Conservation (phyloP, 306 rosid species). For the Boehmeria nivea region DNA sequence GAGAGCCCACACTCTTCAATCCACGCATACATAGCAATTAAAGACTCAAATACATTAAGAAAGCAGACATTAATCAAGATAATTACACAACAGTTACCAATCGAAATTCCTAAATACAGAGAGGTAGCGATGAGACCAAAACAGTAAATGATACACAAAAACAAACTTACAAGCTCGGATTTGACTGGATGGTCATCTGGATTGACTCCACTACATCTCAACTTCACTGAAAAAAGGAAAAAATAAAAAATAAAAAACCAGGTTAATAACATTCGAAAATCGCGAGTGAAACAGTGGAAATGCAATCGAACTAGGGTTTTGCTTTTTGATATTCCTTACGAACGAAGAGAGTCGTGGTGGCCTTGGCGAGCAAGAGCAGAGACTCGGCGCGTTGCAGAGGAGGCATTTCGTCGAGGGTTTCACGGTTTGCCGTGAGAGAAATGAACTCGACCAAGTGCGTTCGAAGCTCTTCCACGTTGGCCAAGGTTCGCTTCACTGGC, state of each 20-base stretch:
- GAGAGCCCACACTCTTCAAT: too few relatives aligned
- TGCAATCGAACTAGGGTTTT: background rate
- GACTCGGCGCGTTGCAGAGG: constrained; percentile 85
- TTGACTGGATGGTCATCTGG: constrained; percentile 71
- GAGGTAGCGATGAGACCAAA: too few relatives aligned
- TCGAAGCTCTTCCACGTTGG: constrained; percentile 39
- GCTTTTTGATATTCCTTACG: constrained; percentile 31
- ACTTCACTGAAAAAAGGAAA: constrained; percentile 54
- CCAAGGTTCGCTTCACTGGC: constrained; percentile 48
- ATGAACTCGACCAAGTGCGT: constrained; percentile 40
- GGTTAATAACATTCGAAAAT: background rate
- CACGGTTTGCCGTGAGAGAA: constrained; percentile 51
- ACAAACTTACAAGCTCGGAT: constrained; percentile 71
- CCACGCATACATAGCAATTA: too few relatives aligned
- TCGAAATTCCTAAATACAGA: too few relatives aligned
- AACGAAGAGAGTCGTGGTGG: constrained; percentile 59
- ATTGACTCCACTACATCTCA: constrained; percentile 69
- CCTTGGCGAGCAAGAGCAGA: constrained; percentile 53
- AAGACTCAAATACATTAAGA: too few relatives aligned
- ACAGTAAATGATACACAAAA: constrained; percentile 2
- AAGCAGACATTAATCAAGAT: too few relatives aligned
- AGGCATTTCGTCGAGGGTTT: constrained; percentile 53
- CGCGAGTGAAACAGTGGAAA: background rate
- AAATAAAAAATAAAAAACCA: constrained; percentile 6
- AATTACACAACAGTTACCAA: too few relatives aligned